These are phyloP conservation scores for Rubia yunnanensis DNA, from an alignment of 257 asterid genomes.

Conservation along the genomic window DNA sequence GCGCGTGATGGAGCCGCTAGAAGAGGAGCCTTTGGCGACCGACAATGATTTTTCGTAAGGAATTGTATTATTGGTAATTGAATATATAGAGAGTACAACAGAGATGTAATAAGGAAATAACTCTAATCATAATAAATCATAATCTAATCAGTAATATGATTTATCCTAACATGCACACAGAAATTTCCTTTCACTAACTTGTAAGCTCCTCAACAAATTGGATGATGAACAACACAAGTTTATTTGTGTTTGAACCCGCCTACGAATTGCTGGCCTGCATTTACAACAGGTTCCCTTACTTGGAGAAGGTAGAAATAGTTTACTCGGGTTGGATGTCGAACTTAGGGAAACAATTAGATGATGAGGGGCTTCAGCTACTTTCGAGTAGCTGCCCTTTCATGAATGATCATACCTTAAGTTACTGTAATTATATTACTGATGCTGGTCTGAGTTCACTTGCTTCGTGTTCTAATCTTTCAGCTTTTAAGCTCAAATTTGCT, in stretches of 20 bases:
- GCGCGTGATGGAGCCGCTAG: no score
- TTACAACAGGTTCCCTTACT: slow-evolving; percentile 47
- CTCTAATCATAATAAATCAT: no score
- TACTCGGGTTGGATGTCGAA: slow-evolving; percentile 91
- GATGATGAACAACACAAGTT: slow-evolving; percentile 53
- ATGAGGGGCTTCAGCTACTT: slow-evolving; percentile 48
- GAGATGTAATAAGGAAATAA: no score
- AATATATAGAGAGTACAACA: no score
- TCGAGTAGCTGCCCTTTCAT: slow-evolving; percentile 47
- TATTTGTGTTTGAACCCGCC: slow-evolving; percentile 66
- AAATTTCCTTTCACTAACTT: slow-evolving; percentile 54
- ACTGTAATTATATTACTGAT: slow-evolving; percentile 73
- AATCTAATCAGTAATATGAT: no score
- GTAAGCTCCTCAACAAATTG: slow-evolving; percentile 52
- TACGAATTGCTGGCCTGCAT: slow-evolving; percentile 46
- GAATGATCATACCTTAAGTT: slow-evolving; percentile 55
- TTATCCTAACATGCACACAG: no score
- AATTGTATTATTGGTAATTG: no score
- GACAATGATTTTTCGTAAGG: no score
- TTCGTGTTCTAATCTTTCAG: slow-evolving; percentile 50
- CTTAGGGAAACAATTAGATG: slow-evolving; percentile 72
- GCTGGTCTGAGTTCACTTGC: slow-evolving; percentile 56
- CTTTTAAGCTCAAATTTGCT: slow-evolving; percentile 55
- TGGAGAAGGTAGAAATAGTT: slow-evolving; percentile 60
- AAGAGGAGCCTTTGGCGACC: no score